A percentile compares a stretch with the other conserved stretches of the same genome.
These are phyloP conservation scores for Acer yangbiense DNA, from an alignment of 345 rosid species.

Conservation along the genomic window DNA sequence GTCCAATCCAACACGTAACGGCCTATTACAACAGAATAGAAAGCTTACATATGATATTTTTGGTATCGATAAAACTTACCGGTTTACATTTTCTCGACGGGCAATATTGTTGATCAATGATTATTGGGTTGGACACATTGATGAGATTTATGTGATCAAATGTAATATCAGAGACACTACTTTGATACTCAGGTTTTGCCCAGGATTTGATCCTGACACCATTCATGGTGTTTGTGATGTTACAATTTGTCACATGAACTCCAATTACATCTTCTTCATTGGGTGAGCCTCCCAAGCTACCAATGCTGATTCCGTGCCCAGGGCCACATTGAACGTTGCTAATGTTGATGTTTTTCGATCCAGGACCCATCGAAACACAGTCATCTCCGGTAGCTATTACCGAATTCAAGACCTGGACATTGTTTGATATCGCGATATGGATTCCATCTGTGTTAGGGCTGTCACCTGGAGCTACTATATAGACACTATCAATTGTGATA, in stretches of 20 bases:
- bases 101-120: conserved; percentile 13
- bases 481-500: neutral
- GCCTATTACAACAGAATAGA: too few relatives aligned
- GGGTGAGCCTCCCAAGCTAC: neutral
- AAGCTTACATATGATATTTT: too few relatives aligned
- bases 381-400: conserved; percentile 35
- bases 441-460: conserved; percentile 39
- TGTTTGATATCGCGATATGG: conserved; percentile 19
- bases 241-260: neutral
- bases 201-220: conserved; percentile 7
- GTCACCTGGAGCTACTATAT: conserved; percentile 16
- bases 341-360: conserved; percentile 8
- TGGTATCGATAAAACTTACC: neutral
- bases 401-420: conserved; percentile 21
- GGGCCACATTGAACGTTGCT: conserved; percentile 30
- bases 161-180: neutral
- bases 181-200: neutral
- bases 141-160: neutral
- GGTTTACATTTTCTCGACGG: neutral
- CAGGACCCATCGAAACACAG: conserved; percentile 35
- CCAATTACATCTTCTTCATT: neutral
- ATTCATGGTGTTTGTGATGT: neutral
- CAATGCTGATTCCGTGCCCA: conserved; percentile 33
- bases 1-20: too few relatives aligned
- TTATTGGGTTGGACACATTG: neutral